Evolutionary conservation across 306 rosid genomes (phyloP), one percentile per base, ranked within the genome.

Genomic region (Lathyrus aphaca): DNA sequence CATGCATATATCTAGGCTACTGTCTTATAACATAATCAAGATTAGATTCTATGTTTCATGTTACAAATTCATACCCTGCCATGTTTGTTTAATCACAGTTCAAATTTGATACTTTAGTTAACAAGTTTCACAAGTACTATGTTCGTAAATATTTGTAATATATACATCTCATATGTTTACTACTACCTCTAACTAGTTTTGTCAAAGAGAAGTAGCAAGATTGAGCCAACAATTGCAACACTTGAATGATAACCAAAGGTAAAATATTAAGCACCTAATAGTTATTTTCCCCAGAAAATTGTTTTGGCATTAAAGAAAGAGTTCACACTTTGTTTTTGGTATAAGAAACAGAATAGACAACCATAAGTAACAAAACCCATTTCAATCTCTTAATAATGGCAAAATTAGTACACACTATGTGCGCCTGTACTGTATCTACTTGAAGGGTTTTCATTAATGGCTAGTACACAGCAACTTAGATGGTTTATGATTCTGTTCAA

Each of bases 171-270:
- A 56, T 39, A 53, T 50, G 13, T 55, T 4, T 66, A 25, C 58
- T 64, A 64, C 38, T n/a, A n/a, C n/a, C 57, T 50, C 44, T 66
- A 66, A 14, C 37, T 71, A 87, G 96, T 75, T 90, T 82, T 86
- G 91, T 94, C 85, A 87, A 80, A 80, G 78, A 69, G 94, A 90
- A 71, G 85, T 78, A 45, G 72, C 85, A 50, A 83, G 74, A 65
- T 82, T 90, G 85, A 82, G 87, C 77, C 82, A 90, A 43, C 88
- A 90, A 70, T 74, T 90, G 46, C 91, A 63, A 53, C 59, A 86
- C 79, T 66, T 87, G 79, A 85, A 83, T 60, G 86, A 87, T 78
- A 74, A 62, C 59, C 82, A 86, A 78, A 90, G 96, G 96, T 90
- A 83, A 59, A 15, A 16, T 37, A 7, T 25, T 69, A 32, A 45